Base-by-base conservation (phyloP, 805 yeast genomes). In the Saccharomyces eubayanus region DNA sequence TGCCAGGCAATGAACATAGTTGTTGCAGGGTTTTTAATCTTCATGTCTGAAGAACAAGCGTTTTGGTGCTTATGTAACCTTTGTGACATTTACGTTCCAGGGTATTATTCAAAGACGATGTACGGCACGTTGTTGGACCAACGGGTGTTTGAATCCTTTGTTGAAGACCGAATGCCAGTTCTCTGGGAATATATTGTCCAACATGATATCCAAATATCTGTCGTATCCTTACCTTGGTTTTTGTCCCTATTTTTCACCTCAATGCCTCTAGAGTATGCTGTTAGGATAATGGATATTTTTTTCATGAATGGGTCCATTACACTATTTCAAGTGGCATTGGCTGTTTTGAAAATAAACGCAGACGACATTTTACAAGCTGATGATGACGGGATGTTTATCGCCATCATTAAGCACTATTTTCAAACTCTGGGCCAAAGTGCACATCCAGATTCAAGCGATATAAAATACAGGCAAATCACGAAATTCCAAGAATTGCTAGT, bases 1-100 rank as follows among this genome's bases (percentile, higher is more conserved):
- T 94, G 99, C 68, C 99, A 94, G 70, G 99, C 98, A 1, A 94
- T 95, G 99, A 94, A 94, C 67, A 94, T 94, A 51, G 90, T 87
- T 8, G 83, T 81, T 1, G 96, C 96, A 1, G 91, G 89, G 0
- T 68, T 87, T 51, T 71, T 87, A 55, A 86, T 86, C 43, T 87
- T 83, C 67, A 90, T 89, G 86, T 86, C 95, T 8, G 99, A 94
- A 69, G 99, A 92, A 59, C 98, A 94, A 70, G 98, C 97, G 0
- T 94, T 89, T 65, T 94, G 98, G 98, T 82, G 92, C 54, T 76
- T 94, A 53, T 81, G 83, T 53, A 80, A 81, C 16, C 70, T 94
- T 2, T 90, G 97, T 72, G 96, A 90, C 55, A 79, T 82, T 43
- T 80, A 87, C 55, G 87, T 90, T 3, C 98, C 98, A 0, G 99